Evolutionary conservation across 306 rosid species (phyloP).

Genomic region (Trichosanthes truncata): DNA sequence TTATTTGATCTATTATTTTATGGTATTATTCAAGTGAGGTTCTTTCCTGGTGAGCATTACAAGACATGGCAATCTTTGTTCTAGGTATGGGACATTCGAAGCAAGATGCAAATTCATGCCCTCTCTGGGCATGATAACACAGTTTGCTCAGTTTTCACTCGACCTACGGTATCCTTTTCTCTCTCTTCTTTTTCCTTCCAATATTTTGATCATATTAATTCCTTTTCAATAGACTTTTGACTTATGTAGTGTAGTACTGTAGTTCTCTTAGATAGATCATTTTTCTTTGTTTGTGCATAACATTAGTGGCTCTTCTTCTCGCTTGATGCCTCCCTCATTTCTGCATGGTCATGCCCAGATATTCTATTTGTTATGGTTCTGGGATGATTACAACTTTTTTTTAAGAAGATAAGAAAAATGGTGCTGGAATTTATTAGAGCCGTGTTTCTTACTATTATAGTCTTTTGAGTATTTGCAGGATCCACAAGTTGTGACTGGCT

Average conservation of each 20-base stretch:
- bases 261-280: not conserved
- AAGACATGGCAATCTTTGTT: conserved; percentile 11
- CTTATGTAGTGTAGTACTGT: not conserved
- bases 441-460: not conserved
- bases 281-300: not conserved
- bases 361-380: not conserved
- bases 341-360: not conserved
- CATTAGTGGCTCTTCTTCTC: not conserved
- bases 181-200: not conserved
- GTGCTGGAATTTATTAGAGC: not conserved
- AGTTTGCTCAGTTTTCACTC: conserved; percentile 92
- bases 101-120: conserved; percentile 83
- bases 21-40: not conserved
- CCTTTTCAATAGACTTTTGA: not conserved
- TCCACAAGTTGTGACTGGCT: conserved; percentile 98
- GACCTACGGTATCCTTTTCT: conserved; percentile 56
- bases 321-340: not conserved
- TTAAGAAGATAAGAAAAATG: not conserved
- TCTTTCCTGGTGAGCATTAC: not conserved
- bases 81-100: conserved; percentile 99
- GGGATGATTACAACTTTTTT: not conserved
- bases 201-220: not conserved
- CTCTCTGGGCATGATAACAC: conserved; percentile 95
- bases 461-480: conserved; percentile 41
- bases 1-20: not conserved